Evolutionary conservation across 2,329 filamentous ascomycete species (phyloP), one percentile per base, ranked within the genome.

Genomic region (Cladosporium phlei): DNA sequence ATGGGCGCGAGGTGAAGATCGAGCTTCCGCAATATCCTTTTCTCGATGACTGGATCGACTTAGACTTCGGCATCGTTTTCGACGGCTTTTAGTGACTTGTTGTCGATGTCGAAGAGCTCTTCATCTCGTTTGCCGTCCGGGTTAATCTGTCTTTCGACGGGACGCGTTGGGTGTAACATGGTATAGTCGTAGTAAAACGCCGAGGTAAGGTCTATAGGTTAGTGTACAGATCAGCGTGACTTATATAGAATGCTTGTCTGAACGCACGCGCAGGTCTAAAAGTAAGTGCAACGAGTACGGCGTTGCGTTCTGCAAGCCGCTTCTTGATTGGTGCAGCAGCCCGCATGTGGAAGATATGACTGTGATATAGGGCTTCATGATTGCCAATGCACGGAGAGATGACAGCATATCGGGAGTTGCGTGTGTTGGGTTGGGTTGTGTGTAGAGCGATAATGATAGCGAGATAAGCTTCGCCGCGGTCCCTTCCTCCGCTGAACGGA

Each of bases 31-130:
- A 39, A 7, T 7, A 39, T 39, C 10, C 22, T 39, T 17, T 39
- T 39, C 14, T 39, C 37, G 24, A 39, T 39, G 37, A 39, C 37
- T 1, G 37, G 37, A n/a, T 39, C 37, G n/a, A 39, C 37, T 9
- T 17, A 39, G 37, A 39, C 20, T 12, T 28, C 22, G 22, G 24
- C 22, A 17, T 38, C 35, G 30, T 33, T 16, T 6, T 16, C 24
- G 8, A 20, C 34, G 19, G 24, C 20, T 14, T 24, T 17, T 20
- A 37, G 11, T 22, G 34, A 37, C 30, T 33, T 10, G 6, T 19
- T 33, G 34, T 37, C 34, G 11, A 37, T 33, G 34, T 37, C 34
- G 11, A 37, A 37, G 3, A 9, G 4, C n/a, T 17, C 34, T 12
- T n/a, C 14, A 9, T 37, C 34, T 4, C 14, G 10, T 24, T 37